phyloP scores from a whole-genome alignment of 106 monocot species.

The Allium cepa region DNA sequence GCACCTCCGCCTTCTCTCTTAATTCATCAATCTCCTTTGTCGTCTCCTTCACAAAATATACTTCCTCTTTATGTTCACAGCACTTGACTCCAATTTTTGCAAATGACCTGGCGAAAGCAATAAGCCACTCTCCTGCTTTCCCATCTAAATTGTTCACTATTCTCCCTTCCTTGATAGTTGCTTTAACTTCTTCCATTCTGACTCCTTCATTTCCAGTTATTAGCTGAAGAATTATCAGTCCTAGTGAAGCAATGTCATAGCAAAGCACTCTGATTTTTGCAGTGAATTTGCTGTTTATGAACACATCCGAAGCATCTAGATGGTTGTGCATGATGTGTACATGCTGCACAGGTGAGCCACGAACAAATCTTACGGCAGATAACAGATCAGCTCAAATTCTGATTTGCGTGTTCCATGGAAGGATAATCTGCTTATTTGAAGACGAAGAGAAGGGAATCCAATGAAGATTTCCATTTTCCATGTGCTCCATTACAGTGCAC shows the following conservation, averaged over 20 bases:
- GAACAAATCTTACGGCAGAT: background rate
- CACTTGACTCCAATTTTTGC: constrained; percentile 1
- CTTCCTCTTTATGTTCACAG: background rate
- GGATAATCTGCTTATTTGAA: background rate
- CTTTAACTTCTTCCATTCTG: background rate
- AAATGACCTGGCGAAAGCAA: background rate
- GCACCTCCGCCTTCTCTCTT: background rate
- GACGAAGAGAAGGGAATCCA: constrained; percentile 1
- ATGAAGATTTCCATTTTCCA: constrained; percentile 2
- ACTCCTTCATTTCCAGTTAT: constrained; percentile 3
- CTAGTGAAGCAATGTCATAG: background rate
- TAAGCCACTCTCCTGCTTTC: constrained; percentile 1
- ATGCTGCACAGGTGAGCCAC: constrained; percentile 3
- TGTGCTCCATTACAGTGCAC: constrained; percentile 9
- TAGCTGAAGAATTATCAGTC: constrained; percentile 1
- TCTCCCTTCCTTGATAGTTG: background rate
- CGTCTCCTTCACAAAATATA: background rate
- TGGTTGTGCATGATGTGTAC: background rate
- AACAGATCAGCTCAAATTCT: background rate
- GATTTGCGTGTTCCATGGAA: constrained; percentile 4
- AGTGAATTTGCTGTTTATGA: background rate
- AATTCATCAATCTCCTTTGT: background rate
- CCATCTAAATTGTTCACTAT: background rate
- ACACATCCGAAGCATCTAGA: background rate
- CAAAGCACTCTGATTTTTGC: constrained; percentile 3